Base-by-base conservation (phyloP, 2,329 filamentous ascomycete genomes). In the Elsinoe fawcettii region DNA sequence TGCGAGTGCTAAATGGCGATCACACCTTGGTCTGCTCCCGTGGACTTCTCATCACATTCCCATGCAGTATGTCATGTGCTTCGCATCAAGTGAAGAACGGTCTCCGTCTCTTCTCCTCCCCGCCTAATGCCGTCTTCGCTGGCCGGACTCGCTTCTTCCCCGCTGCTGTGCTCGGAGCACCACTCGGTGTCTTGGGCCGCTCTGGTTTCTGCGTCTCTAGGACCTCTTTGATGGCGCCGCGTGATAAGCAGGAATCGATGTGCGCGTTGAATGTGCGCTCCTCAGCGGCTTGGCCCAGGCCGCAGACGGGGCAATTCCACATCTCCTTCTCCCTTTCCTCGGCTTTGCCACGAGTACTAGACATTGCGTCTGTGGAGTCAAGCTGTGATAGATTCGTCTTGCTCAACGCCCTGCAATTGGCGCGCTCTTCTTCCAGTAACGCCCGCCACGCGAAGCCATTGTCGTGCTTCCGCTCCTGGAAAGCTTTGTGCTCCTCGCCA, bases 271-370 rank as follows among this genome's bases (percentile, higher is more conserved):
- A 95, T 0, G 74, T 75, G 46, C 78, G 79, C 68, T 96, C 90
- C 51, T 92, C 80, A 0, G 90, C 81, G 0, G 76, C 66, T 66
- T 96, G 91, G 0, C 88, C 85, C 14, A 85, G 77, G n/a, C 75
- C 73, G 69, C 93, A 99, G 44, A 97, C 88, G 0, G 93, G 93
- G 69, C 93, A 99, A 36, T 86, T 80, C 91, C 91, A 97, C 47
- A 83, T 75, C 55, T 80, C 66, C 46, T 65, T 47, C 49, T 51
- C 41, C 7, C 58, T 44, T 16, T 58, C 73, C 55, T 73, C 69
- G 8, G 68, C 66, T 3, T 9, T 30, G 5, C 27, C 27, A 9
- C 27, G 5, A 30, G 27, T 9, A 30, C 27, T 30, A 30, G 27
- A 9, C 27, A 30, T 9, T 30, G 27, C 27, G 27, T 30, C 27